Evolutionary conservation across 176 grass and related monocot species (phyloP).

Genomic region (Olyra latifolia): DNA sequence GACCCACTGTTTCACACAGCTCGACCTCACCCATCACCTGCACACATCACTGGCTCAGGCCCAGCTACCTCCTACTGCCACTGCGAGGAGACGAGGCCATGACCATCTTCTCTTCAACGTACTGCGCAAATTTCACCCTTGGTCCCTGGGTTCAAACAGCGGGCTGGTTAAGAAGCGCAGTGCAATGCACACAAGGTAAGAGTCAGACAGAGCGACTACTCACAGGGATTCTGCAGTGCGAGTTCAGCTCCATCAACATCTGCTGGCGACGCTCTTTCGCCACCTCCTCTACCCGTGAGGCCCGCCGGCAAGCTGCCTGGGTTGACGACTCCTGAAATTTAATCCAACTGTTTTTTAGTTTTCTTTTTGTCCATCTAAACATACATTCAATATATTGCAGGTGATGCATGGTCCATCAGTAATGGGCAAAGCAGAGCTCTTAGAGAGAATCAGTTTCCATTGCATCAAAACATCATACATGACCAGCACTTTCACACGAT

Average conservation of each 20-base stretch:
- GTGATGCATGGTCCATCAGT: background rate
- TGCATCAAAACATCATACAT: background rate
- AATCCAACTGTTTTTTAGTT: background rate
- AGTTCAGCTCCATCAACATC: conserved; percentile 66
- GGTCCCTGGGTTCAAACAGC: conserved; percentile 48
- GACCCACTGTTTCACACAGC: background rate
- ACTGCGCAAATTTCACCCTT: conserved; percentile 56
- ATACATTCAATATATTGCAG: too few species aligned
- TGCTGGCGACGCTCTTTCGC: conserved; percentile 51
- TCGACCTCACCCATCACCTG: background rate
- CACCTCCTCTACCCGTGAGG: conserved; percentile 53
- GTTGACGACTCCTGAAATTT: conserved; percentile 36
- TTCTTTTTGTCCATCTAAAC: background rate
- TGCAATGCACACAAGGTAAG: background rate
- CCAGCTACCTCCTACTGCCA: background rate
- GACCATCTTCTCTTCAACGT: conserved; percentile 45
- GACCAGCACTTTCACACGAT: background rate
- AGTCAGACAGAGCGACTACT: conserved; percentile 9
- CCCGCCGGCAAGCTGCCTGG: conserved; percentile 45
- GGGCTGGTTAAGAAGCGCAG: background rate
- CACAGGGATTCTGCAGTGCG: conserved; percentile 69
- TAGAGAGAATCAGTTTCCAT: background rate
- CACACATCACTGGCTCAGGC: too few species aligned
- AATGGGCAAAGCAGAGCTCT: background rate
- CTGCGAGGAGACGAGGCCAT: background rate